A percentile compares a stretch with the other conserved stretches of the same genome.
Evolutionary conservation across 2,329 filamentous ascomycete genomes (phyloP).

Genomic region (Xylaria sp.): DNA sequence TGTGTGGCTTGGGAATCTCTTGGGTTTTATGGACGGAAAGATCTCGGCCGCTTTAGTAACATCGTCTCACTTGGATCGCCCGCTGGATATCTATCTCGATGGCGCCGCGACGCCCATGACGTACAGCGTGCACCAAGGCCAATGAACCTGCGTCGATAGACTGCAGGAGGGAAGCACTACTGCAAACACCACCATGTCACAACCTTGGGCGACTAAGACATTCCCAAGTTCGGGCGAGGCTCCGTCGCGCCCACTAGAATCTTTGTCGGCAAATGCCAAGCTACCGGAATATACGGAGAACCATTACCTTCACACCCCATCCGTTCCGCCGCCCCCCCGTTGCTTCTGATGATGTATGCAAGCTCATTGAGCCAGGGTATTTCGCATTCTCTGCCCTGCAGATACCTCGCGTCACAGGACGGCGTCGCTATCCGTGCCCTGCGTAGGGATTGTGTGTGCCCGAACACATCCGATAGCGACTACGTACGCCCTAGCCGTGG

Average conservation of each 20-base stretch:
- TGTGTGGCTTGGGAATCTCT: background rate
- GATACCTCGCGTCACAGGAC: slow-evolving; percentile 25
- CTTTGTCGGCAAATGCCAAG: slow-evolving; percentile 13
- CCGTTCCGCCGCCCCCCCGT: slow-evolving; percentile 13
- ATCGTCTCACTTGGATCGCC: slow-evolving; percentile 8
- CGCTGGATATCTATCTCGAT: slow-evolving; percentile 3
- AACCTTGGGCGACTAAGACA: slow-evolving; percentile 9
- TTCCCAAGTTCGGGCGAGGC: background rate
- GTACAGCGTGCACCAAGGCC: slow-evolving; percentile 8
- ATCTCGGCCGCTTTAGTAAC: slow-evolving; percentile 6
- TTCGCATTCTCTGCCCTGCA: slow-evolving; percentile 16
- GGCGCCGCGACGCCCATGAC: slow-evolving; percentile 9
- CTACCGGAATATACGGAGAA: slow-evolving; percentile 8
- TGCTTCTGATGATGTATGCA: slow-evolving; percentile 12
- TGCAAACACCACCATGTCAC: slow-evolving; percentile 8
- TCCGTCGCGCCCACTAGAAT: slow-evolving; percentile 10
- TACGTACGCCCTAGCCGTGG: too few relatives aligned
- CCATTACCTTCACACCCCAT: slow-evolving; percentile 6
- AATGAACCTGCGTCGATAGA: background rate
- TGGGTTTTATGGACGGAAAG: background rate
- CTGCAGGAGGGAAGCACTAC: slow-evolving; percentile 7
- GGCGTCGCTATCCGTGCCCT: slow-evolving; percentile 2
- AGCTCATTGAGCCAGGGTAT: background rate
- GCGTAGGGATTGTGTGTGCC: background rate
- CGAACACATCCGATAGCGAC: slow-evolving; percentile 11